Conservation (phyloP, 2,329 filamentous ascomycete species). For the Fusarium acutatum region DNA sequence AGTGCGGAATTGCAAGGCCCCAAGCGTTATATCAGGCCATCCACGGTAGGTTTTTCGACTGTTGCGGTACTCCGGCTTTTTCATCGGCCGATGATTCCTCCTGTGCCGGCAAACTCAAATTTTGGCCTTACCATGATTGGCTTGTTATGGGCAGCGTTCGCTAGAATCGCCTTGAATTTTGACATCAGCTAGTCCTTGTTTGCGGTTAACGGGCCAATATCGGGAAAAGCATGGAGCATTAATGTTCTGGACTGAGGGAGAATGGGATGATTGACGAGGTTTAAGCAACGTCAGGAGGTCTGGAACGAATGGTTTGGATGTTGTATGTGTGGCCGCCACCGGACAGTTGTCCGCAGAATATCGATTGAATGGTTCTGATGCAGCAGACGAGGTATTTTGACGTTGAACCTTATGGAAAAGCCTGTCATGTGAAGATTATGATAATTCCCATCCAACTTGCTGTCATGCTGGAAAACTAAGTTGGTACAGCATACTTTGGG, state of each 20-base stretch:
- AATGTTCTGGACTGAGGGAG: background rate
- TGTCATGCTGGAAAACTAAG: background rate
- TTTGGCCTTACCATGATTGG: background rate
- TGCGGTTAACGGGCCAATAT: background rate
- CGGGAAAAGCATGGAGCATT: background rate
- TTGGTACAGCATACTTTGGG: background rate
- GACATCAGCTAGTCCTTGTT: background rate
- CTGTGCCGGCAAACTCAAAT: background rate
- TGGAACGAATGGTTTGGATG: background rate
- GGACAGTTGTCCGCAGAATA: background rate
- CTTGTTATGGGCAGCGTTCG: background rate
- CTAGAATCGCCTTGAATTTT: background rate
- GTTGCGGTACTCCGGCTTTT: background rate
- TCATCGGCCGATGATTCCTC: background rate
- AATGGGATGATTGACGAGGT: background rate
- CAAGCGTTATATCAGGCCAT: background rate
- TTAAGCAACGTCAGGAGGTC: background rate
- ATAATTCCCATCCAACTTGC: rapidly evolving
- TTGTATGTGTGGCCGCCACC: background rate
- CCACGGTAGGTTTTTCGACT: background rate
- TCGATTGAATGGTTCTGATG: no score
- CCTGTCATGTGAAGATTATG: background rate
- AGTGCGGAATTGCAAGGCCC: background rate
- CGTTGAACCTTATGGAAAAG: no score
- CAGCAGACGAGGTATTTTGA: background rate